These are phyloP conservation scores for Cladosporium velox DNA, from an alignment of 2,329 filamentous ascomycete genomes.

Conservation along the genomic window DNA sequence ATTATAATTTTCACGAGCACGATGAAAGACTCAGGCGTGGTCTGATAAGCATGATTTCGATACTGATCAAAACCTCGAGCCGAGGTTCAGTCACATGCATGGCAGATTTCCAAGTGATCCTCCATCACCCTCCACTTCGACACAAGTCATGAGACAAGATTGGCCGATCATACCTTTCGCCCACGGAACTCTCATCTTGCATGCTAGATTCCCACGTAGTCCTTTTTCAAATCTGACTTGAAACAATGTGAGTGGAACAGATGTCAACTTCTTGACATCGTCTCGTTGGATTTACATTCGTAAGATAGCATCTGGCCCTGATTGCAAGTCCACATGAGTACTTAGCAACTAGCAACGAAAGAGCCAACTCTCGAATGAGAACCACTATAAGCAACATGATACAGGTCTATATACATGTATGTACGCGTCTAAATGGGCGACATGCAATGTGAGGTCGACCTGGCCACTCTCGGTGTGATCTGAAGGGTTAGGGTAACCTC, in stretches of 20 bases:
- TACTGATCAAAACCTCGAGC: not conserved
- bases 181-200: not conserved
- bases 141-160: not conserved
- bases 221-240: not conserved
- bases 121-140: not conserved
- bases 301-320: not conserved
- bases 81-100: not conserved
- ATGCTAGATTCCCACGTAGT: not conserved
- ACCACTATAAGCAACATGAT: not conserved
- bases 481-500: not conserved
- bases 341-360: not conserved
- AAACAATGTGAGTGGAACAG: not conserved
- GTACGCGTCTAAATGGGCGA: not conserved
- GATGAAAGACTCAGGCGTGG: not conserved
- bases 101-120: not conserved
- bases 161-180: not conserved
- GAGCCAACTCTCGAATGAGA: not conserved
- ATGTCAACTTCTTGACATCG: not conserved
- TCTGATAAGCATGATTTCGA: not conserved
- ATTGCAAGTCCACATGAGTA: not conserved
- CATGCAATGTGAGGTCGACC: not conserved
- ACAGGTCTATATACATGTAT: not conserved
- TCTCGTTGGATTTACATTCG: not conserved
- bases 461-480: not conserved
- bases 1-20: constrained; percentile 17